Base-by-base conservation (phyloP, 2,329 filamentous ascomycete genomes). In the Nigrospora osmanthi region DNA sequence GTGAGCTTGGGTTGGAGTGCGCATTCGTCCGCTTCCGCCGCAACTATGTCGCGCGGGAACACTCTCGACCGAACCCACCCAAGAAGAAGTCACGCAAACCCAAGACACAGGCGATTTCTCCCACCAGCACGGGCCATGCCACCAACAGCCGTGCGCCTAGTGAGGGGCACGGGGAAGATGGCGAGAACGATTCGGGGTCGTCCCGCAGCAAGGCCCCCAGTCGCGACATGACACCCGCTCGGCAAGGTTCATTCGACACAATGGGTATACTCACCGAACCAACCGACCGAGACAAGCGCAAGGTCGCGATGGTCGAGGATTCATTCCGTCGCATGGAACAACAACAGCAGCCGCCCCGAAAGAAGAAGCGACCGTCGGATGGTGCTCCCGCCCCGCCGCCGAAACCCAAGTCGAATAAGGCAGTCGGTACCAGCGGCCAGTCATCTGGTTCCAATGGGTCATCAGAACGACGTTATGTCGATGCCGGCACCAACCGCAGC, bases 251-350 rank as follows among this genome's bases (percentile, higher is more conserved):
- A 0, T 75, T 79, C 46, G 73, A 83, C 42, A 76, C 77, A 11
- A 60, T 77, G 1, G 76, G 75, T 4, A 80, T 82, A 52, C 63
- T 82, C 46, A 83, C 78, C 0, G 80, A 81, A 50, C 77, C 75
- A 7, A 83, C 81, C 1, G 80, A 84, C 50, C 73, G 81, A 30
- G 81, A 85, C 49, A 84, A 85, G 62, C 69, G 81, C 33, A 85
- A 85, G 53, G 73, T 84, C 11, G 76, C 78, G 16, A 80, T 80
- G 73, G 72, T 82, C 0, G 81, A 85, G 52, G 78, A 82, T 47
- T 70, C 76, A 2, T 78, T 85, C 58, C 72, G 78, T 45, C 78
- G 72, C 17, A 79, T 81, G 73, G 80, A 79, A 53, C 76, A 75
- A 56, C 74, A 78, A 46, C 40, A 42, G 17, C 67, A 72, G 47